Base-by-base conservation (phyloP, 1,139 yeast genomes). In the Komagataea norvegica region DNA sequence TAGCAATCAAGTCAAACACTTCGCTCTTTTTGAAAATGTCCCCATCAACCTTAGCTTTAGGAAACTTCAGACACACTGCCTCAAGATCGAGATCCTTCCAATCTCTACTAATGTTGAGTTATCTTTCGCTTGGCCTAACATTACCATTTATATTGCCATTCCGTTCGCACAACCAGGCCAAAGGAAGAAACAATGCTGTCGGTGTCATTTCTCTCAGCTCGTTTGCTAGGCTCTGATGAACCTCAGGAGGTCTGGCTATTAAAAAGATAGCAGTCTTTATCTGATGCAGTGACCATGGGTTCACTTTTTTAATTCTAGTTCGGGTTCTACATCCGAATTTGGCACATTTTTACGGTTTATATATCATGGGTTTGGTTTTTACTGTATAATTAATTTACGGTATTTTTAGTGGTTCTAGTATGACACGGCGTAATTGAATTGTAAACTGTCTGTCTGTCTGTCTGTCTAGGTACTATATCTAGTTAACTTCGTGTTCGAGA, bases 81-180 rank as follows among this genome's bases (percentile, higher is more conserved):
- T 23, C 38, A 17, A 34, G 21, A 25, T 26, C 40, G 18, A 35
- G 33, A 23, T 29, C 40, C 5, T 4, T 41, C 11, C 51, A 47
- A 27, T 47, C 54, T 1, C 22, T 48, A n/a, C 29, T 50, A n/a
- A 50, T 50, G 54, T 41, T 50, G 9, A 34, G 45, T 19, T 50
- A 50, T 37, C 27, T 50, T 11, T 42, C 47, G 5, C 33, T 50
- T 13, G 54, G 52, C 1, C 27, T 50, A 23, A 50, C 54, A 9
- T 31, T 49, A 22, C 54, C 54, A 18, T 50, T 50, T 22, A 37
- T 42, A 2, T 29, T 50, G 9, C 54, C 54, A 3, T 29, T 43
- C 19, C 44, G 38, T 25, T 40, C 46, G 9, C 46, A 38, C 31
- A 38, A 24, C 33, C 31, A 42, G 25, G 35, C 38, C 28, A 27